Conservation (phyloP, 2,329 filamentous ascomycete genomes). For the Sphaerostilbella broomeana region DNA sequence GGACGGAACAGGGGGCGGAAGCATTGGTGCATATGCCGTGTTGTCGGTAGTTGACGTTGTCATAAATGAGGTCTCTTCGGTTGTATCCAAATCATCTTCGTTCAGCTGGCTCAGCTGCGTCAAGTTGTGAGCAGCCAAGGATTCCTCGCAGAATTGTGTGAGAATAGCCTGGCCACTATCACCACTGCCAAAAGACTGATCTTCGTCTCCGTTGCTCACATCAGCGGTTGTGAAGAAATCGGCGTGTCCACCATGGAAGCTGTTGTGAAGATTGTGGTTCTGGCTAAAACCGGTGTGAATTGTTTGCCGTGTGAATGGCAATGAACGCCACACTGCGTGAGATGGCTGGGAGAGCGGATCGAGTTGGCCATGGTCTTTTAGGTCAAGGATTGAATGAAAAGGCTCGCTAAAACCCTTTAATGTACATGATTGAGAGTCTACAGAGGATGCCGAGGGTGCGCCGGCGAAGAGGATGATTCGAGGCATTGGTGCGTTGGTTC, state of each 20-base stretch:
- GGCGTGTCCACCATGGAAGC: constrained; percentile 25
- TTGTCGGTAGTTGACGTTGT: constrained; percentile 18
- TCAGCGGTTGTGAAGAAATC: constrained; percentile 45
- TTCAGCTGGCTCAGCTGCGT: constrained; percentile 55
- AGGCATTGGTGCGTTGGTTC: background rate
- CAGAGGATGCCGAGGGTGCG: constrained; percentile 26
- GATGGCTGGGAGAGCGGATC: constrained; percentile 21
- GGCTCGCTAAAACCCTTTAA: constrained; percentile 21
- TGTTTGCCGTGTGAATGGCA: constrained; percentile 41
- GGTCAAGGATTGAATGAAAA: constrained; percentile 23
- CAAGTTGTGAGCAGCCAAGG: constrained; percentile 63
- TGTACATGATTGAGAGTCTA: constrained; percentile 26
- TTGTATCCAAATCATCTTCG: constrained; percentile 18
- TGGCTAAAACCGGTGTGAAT: constrained; percentile 50
- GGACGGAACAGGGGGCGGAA: constrained; percentile 24
- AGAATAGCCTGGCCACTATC: constrained; percentile 35
- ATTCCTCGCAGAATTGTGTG: constrained; percentile 71
- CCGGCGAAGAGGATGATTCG: constrained; percentile 34
- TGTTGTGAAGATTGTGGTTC: constrained; percentile 30
- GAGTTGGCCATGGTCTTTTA: no score
- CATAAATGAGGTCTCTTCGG: constrained; percentile 17
- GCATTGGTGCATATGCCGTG: constrained; percentile 15
- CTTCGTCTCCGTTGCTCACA: constrained; percentile 24
- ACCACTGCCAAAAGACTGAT: constrained; percentile 17
- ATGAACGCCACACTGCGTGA: constrained; percentile 46